Evolutionary conservation across 192 early-diverging fungal species (phyloP).

Genomic region (Geranomyces michiganensis): DNA sequence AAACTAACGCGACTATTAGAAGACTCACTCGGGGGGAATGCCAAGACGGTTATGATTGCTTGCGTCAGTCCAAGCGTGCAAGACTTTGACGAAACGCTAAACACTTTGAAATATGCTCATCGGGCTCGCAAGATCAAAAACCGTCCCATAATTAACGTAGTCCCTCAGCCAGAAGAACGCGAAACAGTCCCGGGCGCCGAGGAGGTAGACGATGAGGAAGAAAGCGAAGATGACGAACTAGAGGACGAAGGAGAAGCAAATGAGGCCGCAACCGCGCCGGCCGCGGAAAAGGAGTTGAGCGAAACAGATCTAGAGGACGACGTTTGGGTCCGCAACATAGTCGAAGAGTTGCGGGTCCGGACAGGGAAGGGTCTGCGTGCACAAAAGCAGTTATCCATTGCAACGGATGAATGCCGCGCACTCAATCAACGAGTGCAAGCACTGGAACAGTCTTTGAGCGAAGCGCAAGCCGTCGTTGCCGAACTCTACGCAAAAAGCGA

Average conservation of each 20-base stretch:
- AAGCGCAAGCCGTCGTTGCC: conserved; percentile 3
- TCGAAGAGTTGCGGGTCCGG: conserved; percentile 48
- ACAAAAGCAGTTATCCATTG: conserved; percentile 21
- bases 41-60: conserved; percentile 59
- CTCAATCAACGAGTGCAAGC: conserved; percentile 20
- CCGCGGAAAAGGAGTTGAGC: not conserved
- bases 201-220: conserved; percentile 6
- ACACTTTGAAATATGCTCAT: conserved; percentile 86
- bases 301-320: conserved; percentile 33
- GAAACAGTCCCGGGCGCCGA: not conserved
- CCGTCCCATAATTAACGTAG: conserved; percentile 50
- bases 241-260: not conserved
- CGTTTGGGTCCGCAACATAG: conserved; percentile 39
- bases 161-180: conserved; percentile 15
- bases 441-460: not conserved
- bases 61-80: conserved; percentile 71
- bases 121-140: conserved; percentile 60
- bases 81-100: conserved; percentile 88
- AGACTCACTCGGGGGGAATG: conserved; percentile 84
- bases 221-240: not conserved
- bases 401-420: not conserved
- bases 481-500: conserved; percentile 11
- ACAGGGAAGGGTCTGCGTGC: conserved; percentile 38
- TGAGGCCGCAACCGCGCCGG: not conserved
- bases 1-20: conserved; percentile 80